A percentile compares a stretch with the other conserved stretches of the same genome.
Conservation (phyloP, 1,284 basidiomycete genomes). For the Vanrija pseudolonga region DNA sequence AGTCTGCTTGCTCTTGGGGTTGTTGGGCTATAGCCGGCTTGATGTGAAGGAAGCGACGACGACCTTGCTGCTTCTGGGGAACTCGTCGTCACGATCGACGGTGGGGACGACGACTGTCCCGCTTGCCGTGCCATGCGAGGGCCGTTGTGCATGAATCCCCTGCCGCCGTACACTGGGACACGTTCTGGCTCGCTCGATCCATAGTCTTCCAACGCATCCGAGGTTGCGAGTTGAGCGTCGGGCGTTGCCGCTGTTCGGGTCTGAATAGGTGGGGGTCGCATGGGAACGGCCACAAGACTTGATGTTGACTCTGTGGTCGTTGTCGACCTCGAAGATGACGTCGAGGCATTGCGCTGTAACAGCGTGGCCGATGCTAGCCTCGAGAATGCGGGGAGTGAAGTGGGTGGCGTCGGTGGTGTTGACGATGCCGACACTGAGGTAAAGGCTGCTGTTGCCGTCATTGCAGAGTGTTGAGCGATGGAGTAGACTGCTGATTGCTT, state of each 20-base stretch:
- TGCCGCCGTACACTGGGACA: slow-evolving; percentile 17
- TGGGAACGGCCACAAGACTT: slow-evolving; percentile 45
- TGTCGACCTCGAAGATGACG: slow-evolving; percentile 37
- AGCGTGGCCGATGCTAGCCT: slow-evolving; percentile 15
- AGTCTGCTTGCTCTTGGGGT: slow-evolving; percentile 15
- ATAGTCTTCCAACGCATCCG: slow-evolving; percentile 4
- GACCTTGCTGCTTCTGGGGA: slow-evolving; percentile 3
- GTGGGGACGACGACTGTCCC: neutral
- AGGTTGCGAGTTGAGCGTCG: slow-evolving; percentile 22
- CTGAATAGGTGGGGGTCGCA: slow-evolving; percentile 43
- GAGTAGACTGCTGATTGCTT: no score
- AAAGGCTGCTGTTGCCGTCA: slow-evolving; percentile 1
- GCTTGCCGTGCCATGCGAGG: slow-evolving; percentile 21
- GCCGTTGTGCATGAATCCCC: slow-evolving; percentile 34
- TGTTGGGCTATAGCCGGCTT: slow-evolving; percentile 17
- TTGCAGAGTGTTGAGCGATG: neutral
- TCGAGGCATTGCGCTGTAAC: slow-evolving; percentile 39
- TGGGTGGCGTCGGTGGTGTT: slow-evolving; percentile 16
- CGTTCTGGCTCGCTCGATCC: neutral
- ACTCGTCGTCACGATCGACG: slow-evolving; percentile 1
- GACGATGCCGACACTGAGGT: neutral
- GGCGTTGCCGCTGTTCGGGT: slow-evolving; percentile 44
- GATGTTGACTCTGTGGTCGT: slow-evolving; percentile 39
- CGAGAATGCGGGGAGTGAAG: slow-evolving; percentile 9
- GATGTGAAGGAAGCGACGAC: slow-evolving; percentile 1